Percentiles rank a stretch among this genome's conserved stretches.
These are phyloP conservation scores for Gillenia trifoliata DNA, from an alignment of 306 rosid species.

Conservation along the genomic window DNA sequence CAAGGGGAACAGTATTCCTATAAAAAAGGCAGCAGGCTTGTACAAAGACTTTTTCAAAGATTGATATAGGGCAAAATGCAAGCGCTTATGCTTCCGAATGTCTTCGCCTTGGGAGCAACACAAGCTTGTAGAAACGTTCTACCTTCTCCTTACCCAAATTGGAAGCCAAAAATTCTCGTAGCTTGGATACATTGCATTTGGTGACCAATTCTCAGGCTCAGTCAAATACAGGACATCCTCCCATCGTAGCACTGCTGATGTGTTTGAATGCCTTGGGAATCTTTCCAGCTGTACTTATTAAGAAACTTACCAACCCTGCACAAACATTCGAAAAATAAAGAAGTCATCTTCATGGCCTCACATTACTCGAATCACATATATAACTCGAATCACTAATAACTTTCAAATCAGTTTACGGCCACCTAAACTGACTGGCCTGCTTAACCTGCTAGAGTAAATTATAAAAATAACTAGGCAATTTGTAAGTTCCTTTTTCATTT, in stretches of 20 bases:
- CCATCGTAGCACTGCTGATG: slow-evolving; percentile 72
- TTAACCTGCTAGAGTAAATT: neutral
- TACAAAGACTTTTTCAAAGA: slow-evolving; percentile 80
- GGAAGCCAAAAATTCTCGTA: slow-evolving; percentile 72
- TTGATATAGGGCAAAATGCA: slow-evolving; percentile 87
- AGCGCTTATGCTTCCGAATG: slow-evolving; percentile 64
- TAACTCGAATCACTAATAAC: too few species aligned
- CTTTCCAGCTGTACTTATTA: slow-evolving; percentile 62
- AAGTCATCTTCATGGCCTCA: neutral
- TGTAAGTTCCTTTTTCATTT: neutral
- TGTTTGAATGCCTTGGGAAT: slow-evolving; percentile 76
- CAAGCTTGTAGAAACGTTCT: slow-evolving; percentile 75
- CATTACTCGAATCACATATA: neutral
- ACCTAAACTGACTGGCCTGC: neutral
- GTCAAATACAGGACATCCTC: slow-evolving; percentile 77
- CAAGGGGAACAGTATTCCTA: slow-evolving; percentile 79
- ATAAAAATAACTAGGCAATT: neutral
- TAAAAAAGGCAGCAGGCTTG: slow-evolving; percentile 82
- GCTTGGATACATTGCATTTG: slow-evolving; percentile 86
- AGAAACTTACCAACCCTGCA: slow-evolving; percentile 70
- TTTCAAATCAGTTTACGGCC: neutral
- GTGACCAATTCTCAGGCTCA: slow-evolving; percentile 96
- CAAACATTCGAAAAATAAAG: neutral
- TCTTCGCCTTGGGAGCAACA: slow-evolving; percentile 88
- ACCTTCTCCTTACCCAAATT: slow-evolving; percentile 70